Evolutionary conservation across 1,284 basidiomycete genomes (phyloP).

Genomic region (Melampsora americana): DNA sequence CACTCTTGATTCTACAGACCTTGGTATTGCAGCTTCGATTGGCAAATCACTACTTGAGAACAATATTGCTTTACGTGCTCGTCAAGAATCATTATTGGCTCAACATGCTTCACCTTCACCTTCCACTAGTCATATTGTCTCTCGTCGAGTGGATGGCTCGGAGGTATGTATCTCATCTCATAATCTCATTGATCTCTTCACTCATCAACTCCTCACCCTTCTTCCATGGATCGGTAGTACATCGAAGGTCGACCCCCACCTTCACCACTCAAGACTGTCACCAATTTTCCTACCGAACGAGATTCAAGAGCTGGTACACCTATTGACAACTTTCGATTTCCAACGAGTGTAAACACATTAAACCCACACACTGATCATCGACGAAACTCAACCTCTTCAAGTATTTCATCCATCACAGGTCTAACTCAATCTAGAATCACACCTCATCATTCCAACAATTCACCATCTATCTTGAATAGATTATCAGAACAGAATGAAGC

Average conservation of each 20-base stretch:
- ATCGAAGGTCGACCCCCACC: conserved; percentile 42
- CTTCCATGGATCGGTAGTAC: conserved; percentile 11
- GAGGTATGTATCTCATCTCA: conserved; percentile 48
- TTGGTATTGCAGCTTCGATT: conserved; percentile 65
- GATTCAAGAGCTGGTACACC: neutral
- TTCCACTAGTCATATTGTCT: conserved; percentile 39
- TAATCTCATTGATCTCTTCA: conserved; percentile 46
- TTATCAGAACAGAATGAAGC: conserved; percentile 77
- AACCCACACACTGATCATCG: conserved; percentile 3
- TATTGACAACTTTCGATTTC: neutral
- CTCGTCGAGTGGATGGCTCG: conserved; percentile 52
- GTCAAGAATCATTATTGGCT: conserved; percentile 66
- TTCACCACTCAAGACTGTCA: conserved; percentile 10
- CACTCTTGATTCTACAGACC: conserved; percentile 58
- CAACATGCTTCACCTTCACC: conserved; percentile 59
- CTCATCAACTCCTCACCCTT: neutral
- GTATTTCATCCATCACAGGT: conserved; percentile 50
- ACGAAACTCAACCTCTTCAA: conserved; percentile 52
- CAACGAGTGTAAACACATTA: neutral
- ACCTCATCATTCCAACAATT: conserved; percentile 55
- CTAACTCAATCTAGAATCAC: conserved; percentile 50
- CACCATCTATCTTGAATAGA: conserved; percentile 64
- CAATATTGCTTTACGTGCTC: conserved; percentile 66
- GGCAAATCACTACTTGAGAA: conserved; percentile 68
- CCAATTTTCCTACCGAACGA: neutral